Percentiles rank a stretch among this genome's conserved stretches.
These are phyloP conservation scores for Yamadazyma takamatsuzukensis DNA, from an alignment of 805 yeast species.

Conservation along the genomic window DNA sequence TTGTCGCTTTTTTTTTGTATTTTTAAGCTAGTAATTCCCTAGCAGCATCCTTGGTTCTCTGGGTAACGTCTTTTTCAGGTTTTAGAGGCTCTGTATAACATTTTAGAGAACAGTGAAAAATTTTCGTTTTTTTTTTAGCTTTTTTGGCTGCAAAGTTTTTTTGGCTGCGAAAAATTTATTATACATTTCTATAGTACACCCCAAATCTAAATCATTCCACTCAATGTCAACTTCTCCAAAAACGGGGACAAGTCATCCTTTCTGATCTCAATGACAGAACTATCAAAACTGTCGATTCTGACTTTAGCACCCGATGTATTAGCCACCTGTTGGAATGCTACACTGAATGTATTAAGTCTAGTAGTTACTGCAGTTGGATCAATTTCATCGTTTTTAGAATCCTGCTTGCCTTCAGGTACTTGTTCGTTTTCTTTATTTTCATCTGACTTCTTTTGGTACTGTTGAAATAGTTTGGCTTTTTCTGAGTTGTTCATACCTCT, in stretches of 20 bases:
- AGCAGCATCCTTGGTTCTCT: too few species aligned
- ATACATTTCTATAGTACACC: neutral
- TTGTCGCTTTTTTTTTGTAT: too few species aligned
- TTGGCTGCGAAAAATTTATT: too few species aligned
- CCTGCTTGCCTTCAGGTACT: too few species aligned
- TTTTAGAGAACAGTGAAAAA: too few species aligned
- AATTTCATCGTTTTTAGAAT: too few species aligned
- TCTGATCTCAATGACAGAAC: constrained; percentile 85
- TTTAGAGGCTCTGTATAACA: too few species aligned
- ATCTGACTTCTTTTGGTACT: constrained; percentile 21
- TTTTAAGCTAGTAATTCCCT: too few species aligned
- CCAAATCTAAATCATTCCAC: constrained; percentile 53
- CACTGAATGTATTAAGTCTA: constrained; percentile 76
- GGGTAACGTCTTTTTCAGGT: too few species aligned
- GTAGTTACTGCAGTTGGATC: constrained; percentile 43
- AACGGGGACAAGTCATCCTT: constrained; percentile 87
- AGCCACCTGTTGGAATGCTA: constrained; percentile 89
- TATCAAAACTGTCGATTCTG: constrained; percentile 90
- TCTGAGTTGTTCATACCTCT: constrained; percentile 35
- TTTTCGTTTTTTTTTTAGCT: too few species aligned
- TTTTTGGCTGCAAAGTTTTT: too few species aligned
- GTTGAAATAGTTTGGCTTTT: constrained; percentile 28
- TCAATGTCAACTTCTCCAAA: constrained; percentile 74
- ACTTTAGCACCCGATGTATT: constrained; percentile 81
- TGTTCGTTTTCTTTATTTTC: constrained; percentile 31